Evolutionary conservation across 306 rosid genomes (phyloP).

Genomic region (Ochetophila trinervis): DNA sequence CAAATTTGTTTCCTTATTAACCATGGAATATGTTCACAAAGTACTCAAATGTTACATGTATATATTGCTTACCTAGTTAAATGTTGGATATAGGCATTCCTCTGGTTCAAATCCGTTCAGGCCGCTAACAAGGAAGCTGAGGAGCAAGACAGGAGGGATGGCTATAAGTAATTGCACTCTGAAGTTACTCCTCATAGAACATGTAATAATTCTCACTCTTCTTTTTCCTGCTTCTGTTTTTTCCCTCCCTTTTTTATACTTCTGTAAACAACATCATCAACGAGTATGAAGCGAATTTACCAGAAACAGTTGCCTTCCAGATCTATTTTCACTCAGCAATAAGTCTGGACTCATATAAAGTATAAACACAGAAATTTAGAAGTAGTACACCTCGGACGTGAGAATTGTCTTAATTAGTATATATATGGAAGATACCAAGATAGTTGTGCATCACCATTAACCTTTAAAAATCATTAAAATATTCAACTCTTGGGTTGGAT

Average conservation of each 20-base stretch:
- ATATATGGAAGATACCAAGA: neutral
- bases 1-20: neutral
- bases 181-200: neutral
- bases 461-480: neutral
- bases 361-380: neutral
- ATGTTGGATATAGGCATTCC: conserved; percentile 54
- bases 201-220: no score
- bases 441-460: neutral
- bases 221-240: no score
- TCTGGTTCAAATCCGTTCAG: conserved; percentile 90
- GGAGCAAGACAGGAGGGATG: conserved; percentile 93
- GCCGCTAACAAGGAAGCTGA: conserved; percentile 95
- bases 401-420: neutral
- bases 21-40: neutral
- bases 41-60: neutral
- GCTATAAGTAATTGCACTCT: conserved; percentile 42
- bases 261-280: neutral
- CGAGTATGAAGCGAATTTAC: neutral
- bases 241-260: neutral
- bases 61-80: conserved; percentile 11
- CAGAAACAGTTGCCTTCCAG: neutral
- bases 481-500: neutral
- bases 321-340: neutral
- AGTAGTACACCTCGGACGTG: neutral
- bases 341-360: neutral